phyloP scores from a whole-genome alignment of 257 asterid genomes.

The Scutellaria baicalensis region DNA sequence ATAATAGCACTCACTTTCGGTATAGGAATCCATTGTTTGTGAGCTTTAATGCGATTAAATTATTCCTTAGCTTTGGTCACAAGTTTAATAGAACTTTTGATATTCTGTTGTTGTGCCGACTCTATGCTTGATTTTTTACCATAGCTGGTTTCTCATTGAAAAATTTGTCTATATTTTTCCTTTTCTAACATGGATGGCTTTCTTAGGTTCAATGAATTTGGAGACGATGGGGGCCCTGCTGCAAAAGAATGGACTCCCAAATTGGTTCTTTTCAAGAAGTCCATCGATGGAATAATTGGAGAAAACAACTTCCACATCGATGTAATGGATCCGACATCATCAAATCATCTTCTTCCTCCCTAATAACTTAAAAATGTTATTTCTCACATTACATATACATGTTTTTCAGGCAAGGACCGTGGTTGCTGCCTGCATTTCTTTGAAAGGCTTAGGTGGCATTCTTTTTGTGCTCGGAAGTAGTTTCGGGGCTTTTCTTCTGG shows the following conservation, averaged over 20 bases:
- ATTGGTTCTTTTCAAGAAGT: conserved; percentile 43
- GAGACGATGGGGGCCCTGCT: conserved; percentile 86
- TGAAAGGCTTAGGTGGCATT: conserved; percentile 85
- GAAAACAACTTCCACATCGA: conserved; percentile 38
- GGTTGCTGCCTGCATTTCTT: conserved; percentile 50
- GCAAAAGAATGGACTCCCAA: conserved; percentile 74
- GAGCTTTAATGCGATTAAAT: too few species aligned
- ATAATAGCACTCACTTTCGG: too few species aligned
- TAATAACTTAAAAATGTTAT: not conserved
- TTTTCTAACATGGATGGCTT: not conserved
- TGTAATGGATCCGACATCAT: conserved; percentile 28
- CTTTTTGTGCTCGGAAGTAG: conserved; percentile 76
- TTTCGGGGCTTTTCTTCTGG: conserved; percentile 78
- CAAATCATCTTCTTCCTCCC: not conserved
- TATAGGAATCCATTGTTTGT: too few species aligned
- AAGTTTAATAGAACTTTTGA: too few species aligned
- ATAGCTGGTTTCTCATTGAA: not conserved
- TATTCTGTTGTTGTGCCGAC: too few species aligned
- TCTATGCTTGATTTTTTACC: too few species aligned
- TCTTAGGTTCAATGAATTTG: conserved; percentile 76
- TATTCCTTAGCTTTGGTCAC: too few species aligned
- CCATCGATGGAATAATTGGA: conserved; percentile 42
- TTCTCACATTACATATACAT: not conserved
- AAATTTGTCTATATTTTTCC: not conserved
- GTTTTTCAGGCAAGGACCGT: conserved; percentile 52